These are phyloP conservation scores for Trypanosoma boissoni DNA, from an alignment of 208 protist species.

Conservation along the genomic window DNA sequence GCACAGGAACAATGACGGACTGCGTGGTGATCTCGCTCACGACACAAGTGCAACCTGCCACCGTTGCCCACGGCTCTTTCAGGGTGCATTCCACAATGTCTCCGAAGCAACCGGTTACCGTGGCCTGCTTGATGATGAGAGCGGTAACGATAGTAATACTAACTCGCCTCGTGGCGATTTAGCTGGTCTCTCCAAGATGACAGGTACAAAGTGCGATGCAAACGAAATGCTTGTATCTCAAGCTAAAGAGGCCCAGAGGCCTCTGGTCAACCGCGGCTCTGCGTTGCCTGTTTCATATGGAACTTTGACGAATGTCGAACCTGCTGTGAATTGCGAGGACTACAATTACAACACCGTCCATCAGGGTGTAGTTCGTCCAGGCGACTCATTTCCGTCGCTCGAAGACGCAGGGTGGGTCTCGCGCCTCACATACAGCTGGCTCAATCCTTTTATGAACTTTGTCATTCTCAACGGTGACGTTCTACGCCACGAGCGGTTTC, in stretches of 20 bases:
- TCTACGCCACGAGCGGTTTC: slow-evolving; percentile 55
- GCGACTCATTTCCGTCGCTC: slow-evolving; percentile 58
- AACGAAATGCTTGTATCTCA: not conserved
- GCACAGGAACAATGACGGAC: not conserved
- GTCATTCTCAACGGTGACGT: slow-evolving; percentile 51
- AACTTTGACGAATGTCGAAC: slow-evolving; percentile 9
- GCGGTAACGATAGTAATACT: too few relatives aligned
- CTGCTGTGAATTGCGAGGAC: slow-evolving; percentile 28
- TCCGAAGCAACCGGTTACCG: not conserved
- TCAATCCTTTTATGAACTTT: slow-evolving; percentile 59
- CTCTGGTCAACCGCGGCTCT: slow-evolving; percentile 3
- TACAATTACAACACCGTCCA: slow-evolving; percentile 46
- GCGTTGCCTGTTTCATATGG: slow-evolving; percentile 3
- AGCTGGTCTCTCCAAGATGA: not conserved
- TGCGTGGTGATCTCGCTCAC: not conserved
- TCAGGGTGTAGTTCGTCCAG: slow-evolving; percentile 60
- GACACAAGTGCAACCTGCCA: not conserved
- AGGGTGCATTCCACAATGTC: not conserved
- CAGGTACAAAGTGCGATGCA: too few relatives aligned
- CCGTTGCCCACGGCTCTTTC: not conserved
- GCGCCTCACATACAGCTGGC: slow-evolving; percentile 54
- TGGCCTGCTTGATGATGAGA: not conserved
- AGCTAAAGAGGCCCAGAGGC: not conserved
- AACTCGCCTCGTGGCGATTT: not conserved
- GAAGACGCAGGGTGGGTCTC: slow-evolving; percentile 38